Evolutionary conservation across 768 basidiomycete species (phyloP).

Genomic region (Suillus americanus): DNA sequence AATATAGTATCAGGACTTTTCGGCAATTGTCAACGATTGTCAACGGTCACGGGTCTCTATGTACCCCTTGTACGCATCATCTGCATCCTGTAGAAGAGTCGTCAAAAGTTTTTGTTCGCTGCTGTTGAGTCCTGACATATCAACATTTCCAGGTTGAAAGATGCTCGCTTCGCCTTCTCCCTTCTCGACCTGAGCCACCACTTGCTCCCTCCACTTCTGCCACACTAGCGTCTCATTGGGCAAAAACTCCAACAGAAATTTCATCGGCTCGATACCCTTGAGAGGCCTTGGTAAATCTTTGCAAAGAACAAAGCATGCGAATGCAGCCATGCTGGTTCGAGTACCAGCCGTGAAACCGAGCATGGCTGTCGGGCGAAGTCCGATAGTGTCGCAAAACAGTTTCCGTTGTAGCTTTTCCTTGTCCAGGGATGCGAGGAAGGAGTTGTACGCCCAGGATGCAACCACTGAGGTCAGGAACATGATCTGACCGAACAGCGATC

Average conservation of each 20-base stretch:
- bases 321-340: constrained; percentile 23
- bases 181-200: constrained; percentile 17
- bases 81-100: constrained; percentile 17
- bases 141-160: constrained; percentile 13
- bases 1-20: background rate
- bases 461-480: constrained; percentile 30
- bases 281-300: constrained; percentile 15
- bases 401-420: constrained; percentile 22
- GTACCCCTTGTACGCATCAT: constrained; percentile 18
- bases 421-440: constrained; percentile 33
- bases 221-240: constrained; percentile 25
- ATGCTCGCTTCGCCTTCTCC: background rate
- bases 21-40: too few relatives aligned
- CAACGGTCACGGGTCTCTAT: background rate
- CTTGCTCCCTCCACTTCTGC: constrained; percentile 25
- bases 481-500: constrained; percentile 31
- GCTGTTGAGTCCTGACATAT: constrained; percentile 9
- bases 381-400: constrained; percentile 9
- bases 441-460: constrained; percentile 32
- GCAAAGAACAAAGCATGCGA: constrained; percentile 24
- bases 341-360: constrained; percentile 22
- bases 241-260: constrained; percentile 20
- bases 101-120: constrained; percentile 11
- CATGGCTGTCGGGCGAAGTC: background rate
- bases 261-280: constrained; percentile 3